Base-by-base conservation (phyloP, 176 grass and related monocot genomes). In the Luzula sylvatica region DNA sequence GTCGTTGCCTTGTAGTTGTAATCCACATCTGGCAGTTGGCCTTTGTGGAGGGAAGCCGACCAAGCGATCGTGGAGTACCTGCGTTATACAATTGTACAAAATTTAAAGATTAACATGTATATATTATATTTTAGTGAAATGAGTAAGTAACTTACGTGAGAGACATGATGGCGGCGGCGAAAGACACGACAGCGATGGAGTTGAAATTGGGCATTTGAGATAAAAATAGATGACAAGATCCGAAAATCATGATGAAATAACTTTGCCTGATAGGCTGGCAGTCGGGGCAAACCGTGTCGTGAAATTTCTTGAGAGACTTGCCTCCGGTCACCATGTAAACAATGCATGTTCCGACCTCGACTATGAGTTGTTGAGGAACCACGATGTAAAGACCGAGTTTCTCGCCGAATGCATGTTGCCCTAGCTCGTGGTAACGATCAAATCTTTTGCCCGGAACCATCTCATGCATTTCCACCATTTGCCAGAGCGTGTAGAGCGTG, bases 311-410 rank as follows among this genome's bases (percentile, higher is more conserved):
- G 19, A 87, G 74, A 0, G 83, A 87, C 35, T 69, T 67, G 45
- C 83, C 83, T 23, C 78, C 83, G 14, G 83, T 87, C 58, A 87
- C 73, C 83, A 87, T 82, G 73, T 87, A 87, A 48, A 74, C 53
- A 62, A 78, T 87, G 83, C 67, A 51, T 44, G 65, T 51, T 16
- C 78, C 78, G 0, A 87, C 63, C 65, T 82, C 83, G 4, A 87
- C 83, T 82, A n/a, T n/a, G n/a, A n/a, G n/a, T n/a, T n/a, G n/a
- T n/a, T n/a, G n/a, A n/a, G n/a, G n/a, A n/a, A n/a, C 73, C 11
- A 87, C 69, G 24, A 87, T 87, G 77, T 75, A 89, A 3, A 89
- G 67, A 3, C 85, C 79, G 0, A 89, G 71, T 32, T 46, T 69
- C 0, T 73, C 42, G 9, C 85, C 85, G 38, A 89, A 89, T 0